Percentiles rank a stretch among this genome's conserved stretches.
Conservation (phyloP, 2,329 filamentous ascomycete genomes). For the Mariannaea sp. region DNA sequence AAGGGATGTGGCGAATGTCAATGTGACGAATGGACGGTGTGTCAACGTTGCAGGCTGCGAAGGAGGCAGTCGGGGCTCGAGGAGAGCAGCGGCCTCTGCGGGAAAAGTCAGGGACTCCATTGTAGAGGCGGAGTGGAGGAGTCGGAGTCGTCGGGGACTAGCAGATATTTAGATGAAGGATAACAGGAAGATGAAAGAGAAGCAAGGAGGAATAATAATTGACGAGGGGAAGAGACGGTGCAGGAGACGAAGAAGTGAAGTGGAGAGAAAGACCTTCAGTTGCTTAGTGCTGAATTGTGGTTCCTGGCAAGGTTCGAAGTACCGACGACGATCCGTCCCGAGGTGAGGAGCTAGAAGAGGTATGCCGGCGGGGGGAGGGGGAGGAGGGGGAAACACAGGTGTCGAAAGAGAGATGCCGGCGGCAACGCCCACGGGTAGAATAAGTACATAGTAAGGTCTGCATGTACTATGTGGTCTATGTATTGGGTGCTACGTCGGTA, state of each 20-base stretch:
- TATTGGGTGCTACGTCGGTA: slow-evolving; percentile 1
- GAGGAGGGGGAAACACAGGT: no score
- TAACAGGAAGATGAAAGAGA: no score
- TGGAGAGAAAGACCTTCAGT: neutral
- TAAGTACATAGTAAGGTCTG: no score
- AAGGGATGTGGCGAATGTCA: slow-evolving; percentile 91
- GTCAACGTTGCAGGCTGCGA: neutral
- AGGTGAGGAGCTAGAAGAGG: slow-evolving; percentile 11
- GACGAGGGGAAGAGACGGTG: neutral
- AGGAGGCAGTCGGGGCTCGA: slow-evolving; percentile 43
- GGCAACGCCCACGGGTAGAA: slow-evolving; percentile 23
- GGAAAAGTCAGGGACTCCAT: slow-evolving; percentile 43
- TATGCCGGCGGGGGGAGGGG: no score
- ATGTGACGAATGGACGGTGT: slow-evolving; percentile 63
- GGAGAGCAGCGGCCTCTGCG: slow-evolving; percentile 37
- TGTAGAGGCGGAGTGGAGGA: slow-evolving; percentile 35
- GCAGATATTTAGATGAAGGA: neutral
- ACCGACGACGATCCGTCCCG: neutral
- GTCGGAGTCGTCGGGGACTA: neutral
- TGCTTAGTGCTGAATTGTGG: slow-evolving; percentile 1
- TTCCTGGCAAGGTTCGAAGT: neutral
- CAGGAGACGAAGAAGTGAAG: neutral
- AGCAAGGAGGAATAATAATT: no score
- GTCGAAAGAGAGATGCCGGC: slow-evolving; percentile 19
- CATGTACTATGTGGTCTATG: no score